Evolutionary conservation across 805 yeast species (phyloP).

Genomic region (Nakazawaea holstii): DNA sequence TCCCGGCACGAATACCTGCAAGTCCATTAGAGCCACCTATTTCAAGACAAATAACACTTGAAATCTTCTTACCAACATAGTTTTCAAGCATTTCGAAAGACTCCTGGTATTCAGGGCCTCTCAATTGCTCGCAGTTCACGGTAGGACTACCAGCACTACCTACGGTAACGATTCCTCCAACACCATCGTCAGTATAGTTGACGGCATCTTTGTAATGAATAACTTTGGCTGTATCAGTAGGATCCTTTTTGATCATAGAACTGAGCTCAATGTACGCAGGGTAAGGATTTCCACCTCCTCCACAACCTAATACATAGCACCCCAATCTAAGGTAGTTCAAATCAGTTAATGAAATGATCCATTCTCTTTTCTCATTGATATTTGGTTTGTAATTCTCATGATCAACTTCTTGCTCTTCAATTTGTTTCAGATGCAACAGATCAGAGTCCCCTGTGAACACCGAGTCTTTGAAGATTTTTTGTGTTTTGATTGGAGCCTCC

Average conservation of each 20-base stretch:
- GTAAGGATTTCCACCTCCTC: conserved; percentile 48
- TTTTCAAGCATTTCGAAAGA: conserved; percentile 24
- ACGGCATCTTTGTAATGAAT: conserved; percentile 28
- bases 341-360: conserved; percentile 35
- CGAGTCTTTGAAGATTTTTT: conserved; percentile 13
- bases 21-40: conserved; percentile 41
- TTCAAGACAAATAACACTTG: conserved; percentile 29
- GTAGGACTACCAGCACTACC: conserved; percentile 40
- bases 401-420: conserved; percentile 17
- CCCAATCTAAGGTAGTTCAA: conserved; percentile 37
- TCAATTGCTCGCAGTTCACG: conserved; percentile 37
- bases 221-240: conserved; percentile 21
- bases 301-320: conserved; percentile 42
- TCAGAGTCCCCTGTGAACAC: conserved; percentile 9
- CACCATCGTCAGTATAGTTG: conserved; percentile 15
- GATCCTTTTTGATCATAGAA: conserved; percentile 29
- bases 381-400: conserved; percentile 26
- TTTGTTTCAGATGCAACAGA: conserved; percentile 1
- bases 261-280: conserved; percentile 29
- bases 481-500: conserved; percentile 2
- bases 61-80: conserved; percentile 22
- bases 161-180: conserved; percentile 11
- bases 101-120: conserved; percentile 31
- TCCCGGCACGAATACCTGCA: conserved; percentile 15
- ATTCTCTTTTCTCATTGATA: conserved; percentile 24